Base-by-base conservation (phyloP, 352 stramenopile species). In the Pseudoperonospora humuli region DNA sequence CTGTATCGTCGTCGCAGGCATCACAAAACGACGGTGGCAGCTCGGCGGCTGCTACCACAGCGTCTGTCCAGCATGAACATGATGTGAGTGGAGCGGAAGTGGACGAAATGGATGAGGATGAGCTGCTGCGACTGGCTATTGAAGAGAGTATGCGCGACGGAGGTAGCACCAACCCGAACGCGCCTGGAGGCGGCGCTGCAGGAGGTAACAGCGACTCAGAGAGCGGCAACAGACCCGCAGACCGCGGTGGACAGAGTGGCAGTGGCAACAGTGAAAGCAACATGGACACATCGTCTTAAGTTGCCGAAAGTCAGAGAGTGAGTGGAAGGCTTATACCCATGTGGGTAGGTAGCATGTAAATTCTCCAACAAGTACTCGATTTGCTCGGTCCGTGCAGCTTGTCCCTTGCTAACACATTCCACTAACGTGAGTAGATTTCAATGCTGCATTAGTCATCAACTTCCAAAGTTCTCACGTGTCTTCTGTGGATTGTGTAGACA, bases 101-200 rank as follows among this genome's bases (percentile, higher is more conserved):
- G 47, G 80, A 93, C 49, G 80, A 93, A 21, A 88, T 93, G 77
- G 76, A 81, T 8, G 81, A 93, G 29, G 81, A 93, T 17, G 81
- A 93, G 46, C 67, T 93, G 18, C 54, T 93, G 41, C 78, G 78
- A 36, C 57, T 91, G 10, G 81, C 81, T 14, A 93, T 93, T 40
- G 81, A 91, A 57, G 81, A 91, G 45, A 89, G 75, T 49, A 93
- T 93, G 81, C 78, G 78, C 37, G 79, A 93, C 42, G 75, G 58
- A 57, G 58, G 54, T 13, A 61, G 29, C 42, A 49, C 65, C 14
- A 74, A 81, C 45, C 41, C 63, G 11, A 61, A 75, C 39, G 45
- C 48, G 6, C 7, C 50, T 14, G 41, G 53, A 37, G 41, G 28
- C 18, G 42, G 45, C 38, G 36, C 37, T 34, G 18, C 49, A 42